Conservation (phyloP, 2,329 filamentous ascomycete genomes). For the Aspergillus quadrilineatus region DNA sequence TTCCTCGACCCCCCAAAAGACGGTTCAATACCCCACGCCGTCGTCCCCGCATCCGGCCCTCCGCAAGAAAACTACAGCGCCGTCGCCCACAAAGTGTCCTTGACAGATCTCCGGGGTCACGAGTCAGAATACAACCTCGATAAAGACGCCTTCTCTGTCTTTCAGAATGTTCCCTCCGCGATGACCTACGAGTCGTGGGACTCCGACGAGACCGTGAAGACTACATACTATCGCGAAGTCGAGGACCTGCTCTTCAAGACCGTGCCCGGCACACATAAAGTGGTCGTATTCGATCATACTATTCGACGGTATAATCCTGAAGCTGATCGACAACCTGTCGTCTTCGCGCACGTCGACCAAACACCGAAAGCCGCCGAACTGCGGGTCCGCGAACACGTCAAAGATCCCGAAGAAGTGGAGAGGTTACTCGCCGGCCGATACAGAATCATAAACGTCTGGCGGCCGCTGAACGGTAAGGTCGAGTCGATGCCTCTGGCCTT, state of each 20-base stretch:
- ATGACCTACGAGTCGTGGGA: conserved; percentile 60
- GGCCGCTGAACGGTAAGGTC: conserved; percentile 61
- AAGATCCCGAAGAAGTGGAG: conserved; percentile 63
- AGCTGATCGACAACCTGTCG: conserved; percentile 67
- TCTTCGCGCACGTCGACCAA: conserved; percentile 78
- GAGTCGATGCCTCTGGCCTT: conserved; percentile 58
- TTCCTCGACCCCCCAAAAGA: conserved; percentile 15
- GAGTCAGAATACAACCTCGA: conserved; percentile 66
- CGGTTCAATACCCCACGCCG: conserved; percentile 32
- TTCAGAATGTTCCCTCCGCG: conserved; percentile 58
- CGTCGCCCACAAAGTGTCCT: conserved; percentile 51
- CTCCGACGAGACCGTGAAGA: conserved; percentile 64
- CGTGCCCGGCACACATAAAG: conserved; percentile 63
- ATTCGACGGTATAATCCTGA: conserved; percentile 65
- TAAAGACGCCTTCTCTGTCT: conserved; percentile 70
- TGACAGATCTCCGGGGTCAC: conserved; percentile 72
- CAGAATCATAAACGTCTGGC: conserved; percentile 86
- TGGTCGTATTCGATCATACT: conserved; percentile 85
- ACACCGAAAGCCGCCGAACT: conserved; percentile 64
- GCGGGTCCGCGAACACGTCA: conserved; percentile 67
- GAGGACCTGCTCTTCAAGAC: conserved; percentile 67
- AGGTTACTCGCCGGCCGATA: conserved; percentile 62
- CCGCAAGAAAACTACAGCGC: conserved; percentile 66
- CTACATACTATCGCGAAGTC: conserved; percentile 81
- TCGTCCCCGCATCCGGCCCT: conserved; percentile 62